Percentiles rank a stretch among this genome's conserved stretches.
phyloP scores from a whole-genome alignment of 495 filamentous ascomycete genomes.

The Mytilinidion resinicola region DNA sequence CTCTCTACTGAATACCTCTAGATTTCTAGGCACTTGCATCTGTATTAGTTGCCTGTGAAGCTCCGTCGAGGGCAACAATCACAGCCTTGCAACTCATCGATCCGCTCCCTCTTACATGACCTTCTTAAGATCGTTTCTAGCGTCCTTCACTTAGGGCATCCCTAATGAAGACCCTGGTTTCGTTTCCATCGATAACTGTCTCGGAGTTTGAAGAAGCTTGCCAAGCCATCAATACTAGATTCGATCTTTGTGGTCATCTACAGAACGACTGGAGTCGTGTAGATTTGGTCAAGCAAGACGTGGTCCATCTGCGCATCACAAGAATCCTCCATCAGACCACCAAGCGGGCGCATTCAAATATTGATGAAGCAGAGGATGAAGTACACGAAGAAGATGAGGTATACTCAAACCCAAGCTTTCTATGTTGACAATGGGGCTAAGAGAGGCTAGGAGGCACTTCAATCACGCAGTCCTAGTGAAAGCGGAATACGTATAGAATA shows the following conservation, averaged over 20 bases:
- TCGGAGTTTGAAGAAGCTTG: conserved; percentile 13
- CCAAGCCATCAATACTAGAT: background rate
- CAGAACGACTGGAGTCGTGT: conserved; percentile 13
- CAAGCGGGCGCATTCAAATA: background rate
- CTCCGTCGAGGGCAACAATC: too few relatives aligned
- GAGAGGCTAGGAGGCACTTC: conserved; percentile 12
- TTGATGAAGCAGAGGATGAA: conserved; percentile 3
- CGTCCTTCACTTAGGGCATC: too few relatives aligned
- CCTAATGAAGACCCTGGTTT: background rate
- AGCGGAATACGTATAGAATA: conserved; percentile 8
- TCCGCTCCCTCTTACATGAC: too few relatives aligned
- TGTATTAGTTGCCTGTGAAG: too few relatives aligned
- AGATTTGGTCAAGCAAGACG: background rate
- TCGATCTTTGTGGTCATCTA: background rate
- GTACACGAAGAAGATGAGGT: conserved; percentile 9
- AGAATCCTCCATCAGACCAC: background rate
- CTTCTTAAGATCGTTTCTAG: too few relatives aligned
- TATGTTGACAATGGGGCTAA: background rate
- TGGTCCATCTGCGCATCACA: conserved; percentile 5
- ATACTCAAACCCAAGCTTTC: background rate
- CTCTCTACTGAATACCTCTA: too few relatives aligned
- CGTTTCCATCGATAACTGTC: conserved; percentile 5
- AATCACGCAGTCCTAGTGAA: background rate
- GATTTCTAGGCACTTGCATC: too few relatives aligned
- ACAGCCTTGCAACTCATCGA: too few relatives aligned